Percentiles rank a stretch among this genome's conserved stretches.
Evolutionary conservation across 2,329 filamentous ascomycete genomes (phyloP).

Genomic region (Fonsecaea pedrosoi): DNA sequence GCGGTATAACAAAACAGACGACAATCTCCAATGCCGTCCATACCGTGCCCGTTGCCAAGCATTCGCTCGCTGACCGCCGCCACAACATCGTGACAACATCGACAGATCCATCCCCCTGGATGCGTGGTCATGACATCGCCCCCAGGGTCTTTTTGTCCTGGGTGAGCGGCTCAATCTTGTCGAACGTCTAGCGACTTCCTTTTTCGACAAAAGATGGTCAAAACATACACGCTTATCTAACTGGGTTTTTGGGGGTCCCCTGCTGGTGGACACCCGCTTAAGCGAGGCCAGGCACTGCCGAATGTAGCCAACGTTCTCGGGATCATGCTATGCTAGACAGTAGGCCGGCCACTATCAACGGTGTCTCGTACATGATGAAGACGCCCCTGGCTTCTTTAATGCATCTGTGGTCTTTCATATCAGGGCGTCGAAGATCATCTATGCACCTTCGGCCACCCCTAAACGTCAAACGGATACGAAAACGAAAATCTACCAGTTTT

Average conservation of each 20-base stretch:
- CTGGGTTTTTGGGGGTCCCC: background rate
- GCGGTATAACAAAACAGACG: background rate
- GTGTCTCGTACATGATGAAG: background rate
- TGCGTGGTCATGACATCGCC: background rate
- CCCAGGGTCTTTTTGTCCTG: background rate
- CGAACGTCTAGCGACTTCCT: background rate
- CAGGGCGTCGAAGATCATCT: constrained; percentile 1
- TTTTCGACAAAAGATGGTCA: background rate
- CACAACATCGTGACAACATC: background rate
- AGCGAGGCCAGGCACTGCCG: background rate
- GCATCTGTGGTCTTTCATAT: background rate
- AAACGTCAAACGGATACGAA: background rate
- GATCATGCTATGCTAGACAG: background rate
- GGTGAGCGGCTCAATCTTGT: background rate
- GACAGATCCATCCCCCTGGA: background rate
- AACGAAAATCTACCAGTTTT: background rate
- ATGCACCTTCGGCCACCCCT: background rate
- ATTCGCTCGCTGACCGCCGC: background rate
- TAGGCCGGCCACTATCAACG: background rate
- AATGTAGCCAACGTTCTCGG: background rate
- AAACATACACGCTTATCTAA: constrained; percentile 3
- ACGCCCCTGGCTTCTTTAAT: background rate
- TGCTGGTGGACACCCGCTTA: background rate
- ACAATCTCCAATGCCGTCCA: background rate
- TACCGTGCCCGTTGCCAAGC: background rate